Percentiles rank a stretch among this genome's conserved stretches.
phyloP scores from a whole-genome alignment of 108 stramenopile species.

The Discostella pseudostelligera region DNA sequence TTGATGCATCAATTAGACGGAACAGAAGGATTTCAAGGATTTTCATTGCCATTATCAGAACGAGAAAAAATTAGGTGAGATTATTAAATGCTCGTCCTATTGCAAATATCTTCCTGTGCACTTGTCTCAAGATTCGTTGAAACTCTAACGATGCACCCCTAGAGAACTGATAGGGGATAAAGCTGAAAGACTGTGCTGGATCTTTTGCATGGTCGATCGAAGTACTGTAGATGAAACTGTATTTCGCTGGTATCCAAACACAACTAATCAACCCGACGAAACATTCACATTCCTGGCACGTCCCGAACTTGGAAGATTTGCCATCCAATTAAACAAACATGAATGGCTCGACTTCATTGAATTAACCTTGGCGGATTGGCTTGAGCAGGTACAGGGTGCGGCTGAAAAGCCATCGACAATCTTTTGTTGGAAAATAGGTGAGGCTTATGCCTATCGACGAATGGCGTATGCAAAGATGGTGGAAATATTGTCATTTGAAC shows the following conservation, averaged over 20 bases:
- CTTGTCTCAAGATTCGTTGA: too few relatives aligned
- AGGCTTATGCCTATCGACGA: constrained; percentile 73
- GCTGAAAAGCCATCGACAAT: constrained; percentile 45
- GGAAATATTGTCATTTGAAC: constrained; percentile 50
- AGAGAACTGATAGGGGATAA: constrained; percentile 54
- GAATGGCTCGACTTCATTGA: constrained; percentile 80
- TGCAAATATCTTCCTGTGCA: neutral
- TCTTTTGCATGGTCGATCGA: constrained; percentile 82
- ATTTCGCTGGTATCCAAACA: constrained; percentile 44
- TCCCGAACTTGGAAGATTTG: constrained; percentile 74
- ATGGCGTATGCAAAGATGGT: constrained; percentile 66
- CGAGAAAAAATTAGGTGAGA: constrained; percentile 48
- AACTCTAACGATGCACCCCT: neutral
- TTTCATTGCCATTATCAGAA: constrained; percentile 57
- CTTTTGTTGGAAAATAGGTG: constrained; percentile 68
- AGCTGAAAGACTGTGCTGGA: constrained; percentile 68
- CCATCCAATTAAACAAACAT: constrained; percentile 49
- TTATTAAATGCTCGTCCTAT: neutral
- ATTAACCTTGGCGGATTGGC: constrained; percentile 74
- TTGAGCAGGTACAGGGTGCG: constrained; percentile 81
- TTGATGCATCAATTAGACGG: constrained; percentile 38
- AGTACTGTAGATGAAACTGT: constrained; percentile 64
- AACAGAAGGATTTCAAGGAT: constrained; percentile 82
- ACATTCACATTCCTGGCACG: constrained; percentile 47
- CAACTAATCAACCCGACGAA: neutral